These are phyloP conservation scores for Ceratocystis lukuohia DNA, from an alignment of 2,329 filamentous ascomycete genomes.

Conservation along the genomic window DNA sequence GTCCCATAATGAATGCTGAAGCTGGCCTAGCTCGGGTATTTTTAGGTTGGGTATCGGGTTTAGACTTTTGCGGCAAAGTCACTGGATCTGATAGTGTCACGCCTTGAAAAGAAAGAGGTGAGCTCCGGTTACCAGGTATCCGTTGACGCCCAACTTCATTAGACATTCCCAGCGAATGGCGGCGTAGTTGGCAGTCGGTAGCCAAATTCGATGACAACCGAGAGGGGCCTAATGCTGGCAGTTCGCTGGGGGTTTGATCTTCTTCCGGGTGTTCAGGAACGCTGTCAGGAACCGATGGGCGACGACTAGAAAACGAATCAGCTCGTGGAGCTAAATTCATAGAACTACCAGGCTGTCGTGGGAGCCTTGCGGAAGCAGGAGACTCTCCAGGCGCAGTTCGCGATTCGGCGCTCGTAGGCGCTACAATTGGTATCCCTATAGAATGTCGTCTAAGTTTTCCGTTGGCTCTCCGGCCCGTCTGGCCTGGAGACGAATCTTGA, in stretches of 20 bases:
- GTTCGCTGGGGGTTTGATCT: not conserved
- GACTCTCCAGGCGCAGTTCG: not conserved
- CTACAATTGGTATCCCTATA: not conserved
- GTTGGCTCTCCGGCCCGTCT: not conserved
- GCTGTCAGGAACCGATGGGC: slow-evolving; percentile 1
- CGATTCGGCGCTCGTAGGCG: not conserved
- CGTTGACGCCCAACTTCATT: not conserved
- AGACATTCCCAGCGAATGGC: not conserved
- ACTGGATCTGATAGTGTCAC: not conserved
- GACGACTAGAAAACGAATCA: not conserved
- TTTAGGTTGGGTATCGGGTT: not conserved
- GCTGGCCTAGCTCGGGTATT: not conserved
- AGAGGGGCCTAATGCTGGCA: too few species aligned
- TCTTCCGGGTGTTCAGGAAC: not conserved
- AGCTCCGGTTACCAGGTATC: not conserved
- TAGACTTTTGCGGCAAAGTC: not conserved
- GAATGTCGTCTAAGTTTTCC: not conserved
- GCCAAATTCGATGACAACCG: not conserved
- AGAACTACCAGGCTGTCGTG: not conserved
- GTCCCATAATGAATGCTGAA: not conserved
- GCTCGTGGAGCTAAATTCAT: not conserved
- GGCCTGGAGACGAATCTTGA: not conserved
- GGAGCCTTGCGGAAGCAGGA: not conserved
- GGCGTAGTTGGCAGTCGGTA: not conserved
- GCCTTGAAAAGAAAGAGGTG: not conserved